Base-by-base conservation (phyloP, 176 grass and related monocot species). In the Saccharum spontaneum region DNA sequence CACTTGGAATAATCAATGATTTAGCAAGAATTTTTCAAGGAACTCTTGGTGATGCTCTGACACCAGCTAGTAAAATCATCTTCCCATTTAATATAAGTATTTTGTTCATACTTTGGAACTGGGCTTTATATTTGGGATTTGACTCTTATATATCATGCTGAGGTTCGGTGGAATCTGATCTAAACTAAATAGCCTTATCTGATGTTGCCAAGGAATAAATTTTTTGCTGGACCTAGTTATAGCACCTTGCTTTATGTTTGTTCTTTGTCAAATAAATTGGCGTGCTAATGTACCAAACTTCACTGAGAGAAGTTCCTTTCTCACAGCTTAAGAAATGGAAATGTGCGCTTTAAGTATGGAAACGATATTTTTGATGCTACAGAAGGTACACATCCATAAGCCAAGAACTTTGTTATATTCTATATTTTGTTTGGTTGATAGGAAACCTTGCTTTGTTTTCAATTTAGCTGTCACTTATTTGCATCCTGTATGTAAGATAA, bases 291-390 rank as follows among this genome's bases (percentile, higher is more conserved):
- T 49, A 49, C 22, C 23, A 13, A 82, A 31, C n/a, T 85, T 82
- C 43, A 82, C 23, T 65, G 37, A 24, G 3, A 46, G n/a, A 45
- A 69, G 16, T 66, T 67, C 81, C 39, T 85, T 80, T 63, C 71
- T 8, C 62, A 67, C 87, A 95, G 95, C 82, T 85, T 95, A 88
- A 91, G 95, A 91, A 48, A 70, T 73, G 95, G 95, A 72, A 98
- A 98, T 92, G 95, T 98, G 48, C 46, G 87, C 15, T 98, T 95
- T 80, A 93, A 93, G 75, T 91, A 97, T 68, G 78, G 69, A 75
- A 84, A 86, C 74, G 93, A 90, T 67, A 39, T 93, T 62, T 82
- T 79, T 69, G 71, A 67, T 60, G 55, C 55, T 76, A 90, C 61
- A 24, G 95, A 98, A 98, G 91, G 95, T 91, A 52, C 73, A 77